These are phyloP conservation scores for Cutaneotrichosporon dermatis DNA, from an alignment of 1,284 basidiomycete genomes.

Conservation along the genomic window DNA sequence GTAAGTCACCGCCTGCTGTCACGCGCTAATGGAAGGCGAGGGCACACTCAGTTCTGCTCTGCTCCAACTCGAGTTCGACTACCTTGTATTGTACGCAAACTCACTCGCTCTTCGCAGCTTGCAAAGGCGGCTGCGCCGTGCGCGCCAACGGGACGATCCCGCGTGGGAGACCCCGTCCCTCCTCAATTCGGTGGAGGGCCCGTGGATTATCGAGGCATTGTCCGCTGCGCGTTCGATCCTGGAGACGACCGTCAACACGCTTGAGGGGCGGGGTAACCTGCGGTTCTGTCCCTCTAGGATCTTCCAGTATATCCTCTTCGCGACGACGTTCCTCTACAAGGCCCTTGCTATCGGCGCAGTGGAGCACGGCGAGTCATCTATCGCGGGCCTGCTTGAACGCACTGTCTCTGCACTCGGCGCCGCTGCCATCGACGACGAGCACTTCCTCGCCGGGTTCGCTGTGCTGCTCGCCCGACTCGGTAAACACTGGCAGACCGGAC, in stretches of 20 bases:
- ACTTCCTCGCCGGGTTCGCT: slow-evolving; percentile 16
- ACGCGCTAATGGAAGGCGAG: not conserved
- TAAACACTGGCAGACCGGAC: slow-evolving; percentile 14
- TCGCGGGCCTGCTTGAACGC: slow-evolving; percentile 7
- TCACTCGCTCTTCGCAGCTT: slow-evolving; percentile 12
- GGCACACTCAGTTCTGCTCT: slow-evolving; percentile 12
- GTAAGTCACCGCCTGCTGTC: not conserved
- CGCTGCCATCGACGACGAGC: slow-evolving; percentile 16
- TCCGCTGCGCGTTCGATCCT: slow-evolving; percentile 13
- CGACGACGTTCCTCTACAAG: slow-evolving; percentile 20
- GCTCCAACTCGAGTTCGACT: slow-evolving; percentile 15
- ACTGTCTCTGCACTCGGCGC: slow-evolving; percentile 6
- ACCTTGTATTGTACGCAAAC: slow-evolving; percentile 16
- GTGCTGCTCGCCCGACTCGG: slow-evolving; percentile 13
- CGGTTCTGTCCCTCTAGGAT: slow-evolving; percentile 13
- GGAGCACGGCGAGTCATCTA: slow-evolving; percentile 12
- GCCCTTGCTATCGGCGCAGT: slow-evolving; percentile 16
- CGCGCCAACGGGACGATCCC: slow-evolving; percentile 5
- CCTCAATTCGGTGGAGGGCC: slow-evolving; percentile 17
- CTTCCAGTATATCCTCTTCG: slow-evolving; percentile 19
- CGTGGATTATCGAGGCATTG: slow-evolving; percentile 18
- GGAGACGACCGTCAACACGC: slow-evolving; percentile 10
- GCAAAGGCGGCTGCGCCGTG: slow-evolving; percentile 11
- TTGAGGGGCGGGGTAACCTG: slow-evolving; percentile 9
- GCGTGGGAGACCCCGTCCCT: slow-evolving; percentile 13